These are phyloP conservation scores for Nothopassalora personata DNA, from an alignment of 2,329 filamentous ascomycete species.

Conservation along the genomic window DNA sequence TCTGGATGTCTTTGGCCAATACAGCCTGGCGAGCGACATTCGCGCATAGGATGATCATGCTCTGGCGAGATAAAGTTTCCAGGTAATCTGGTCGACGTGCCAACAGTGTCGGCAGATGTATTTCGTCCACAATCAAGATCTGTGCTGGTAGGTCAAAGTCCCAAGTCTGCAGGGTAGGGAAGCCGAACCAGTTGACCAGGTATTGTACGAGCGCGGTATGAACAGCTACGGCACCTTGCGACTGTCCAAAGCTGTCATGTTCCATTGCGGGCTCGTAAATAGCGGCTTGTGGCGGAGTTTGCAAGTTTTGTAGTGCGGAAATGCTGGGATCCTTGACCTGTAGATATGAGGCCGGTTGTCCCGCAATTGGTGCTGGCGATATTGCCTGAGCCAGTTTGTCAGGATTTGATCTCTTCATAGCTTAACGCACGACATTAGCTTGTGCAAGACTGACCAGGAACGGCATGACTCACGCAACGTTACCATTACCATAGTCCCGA, in stretches of 20 bases:
- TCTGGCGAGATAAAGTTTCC: slow-evolving; percentile 15
- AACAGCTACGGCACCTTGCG: slow-evolving; percentile 17
- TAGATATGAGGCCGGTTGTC: background rate
- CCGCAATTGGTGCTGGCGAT: background rate
- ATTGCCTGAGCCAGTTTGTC: background rate
- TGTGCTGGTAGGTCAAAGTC: slow-evolving; percentile 17
- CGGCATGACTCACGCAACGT: slow-evolving; percentile 9
- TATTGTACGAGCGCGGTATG: slow-evolving; percentile 21
- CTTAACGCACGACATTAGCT: slow-evolving; percentile 43
- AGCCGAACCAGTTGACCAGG: slow-evolving; percentile 20
- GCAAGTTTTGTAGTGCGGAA: slow-evolving; percentile 44
- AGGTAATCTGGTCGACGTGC: slow-evolving; percentile 12
- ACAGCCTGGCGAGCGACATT: slow-evolving; percentile 26
- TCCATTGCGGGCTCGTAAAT: slow-evolving; percentile 22
- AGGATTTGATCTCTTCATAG: slow-evolving; percentile 39
- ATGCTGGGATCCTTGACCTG: slow-evolving; percentile 35
- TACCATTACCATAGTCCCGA: slow-evolving; percentile 22
- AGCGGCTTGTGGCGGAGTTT: slow-evolving; percentile 15
- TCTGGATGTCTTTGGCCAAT: slow-evolving; percentile 19
- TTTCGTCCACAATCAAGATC: slow-evolving; percentile 23
- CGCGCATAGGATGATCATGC: slow-evolving; percentile 33
- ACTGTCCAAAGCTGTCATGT: slow-evolving; percentile 19
- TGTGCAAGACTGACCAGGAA: slow-evolving; percentile 18
- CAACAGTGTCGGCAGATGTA: slow-evolving; percentile 20
- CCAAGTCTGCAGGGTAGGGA: slow-evolving; percentile 23